Conservation (phyloP, 176 grass and related monocot species). For the Oryza coarctata region DNA sequence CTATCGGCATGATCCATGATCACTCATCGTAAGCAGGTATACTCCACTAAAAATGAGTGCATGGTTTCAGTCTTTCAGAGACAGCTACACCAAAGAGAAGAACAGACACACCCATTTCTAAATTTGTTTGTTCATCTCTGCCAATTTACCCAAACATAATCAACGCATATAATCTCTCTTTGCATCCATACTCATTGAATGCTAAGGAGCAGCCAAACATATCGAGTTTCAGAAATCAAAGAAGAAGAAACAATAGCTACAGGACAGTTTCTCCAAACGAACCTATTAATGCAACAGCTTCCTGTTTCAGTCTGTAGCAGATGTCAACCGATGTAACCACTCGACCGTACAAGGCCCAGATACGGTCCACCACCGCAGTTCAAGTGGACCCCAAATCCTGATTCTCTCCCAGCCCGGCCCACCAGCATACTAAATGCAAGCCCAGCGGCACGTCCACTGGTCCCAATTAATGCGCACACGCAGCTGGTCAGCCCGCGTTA, state of each 20-base stretch:
- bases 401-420: slow-evolving; percentile 3
- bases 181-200: not conserved
- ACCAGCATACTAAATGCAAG: not conserved
- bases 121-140: not conserved
- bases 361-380: not conserved
- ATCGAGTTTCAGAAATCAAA: not conserved
- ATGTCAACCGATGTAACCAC: not conserved
- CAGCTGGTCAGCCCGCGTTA: not conserved
- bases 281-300: not conserved
- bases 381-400: not conserved
- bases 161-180: not conserved
- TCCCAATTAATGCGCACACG: not conserved
- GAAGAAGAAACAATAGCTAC: not conserved
- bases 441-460: not conserved
- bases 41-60: not conserved
- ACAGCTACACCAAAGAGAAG: not conserved
- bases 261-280: not conserved
- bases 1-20: not conserved
- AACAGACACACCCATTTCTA: not conserved
- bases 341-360: not conserved
- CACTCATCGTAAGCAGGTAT: not conserved
- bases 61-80: not conserved
- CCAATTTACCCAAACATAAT: not conserved
- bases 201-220: not conserved
- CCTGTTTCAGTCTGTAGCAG: not conserved